Evolutionary conservation across 805 yeast species (phyloP).

Genomic region (Candida alai): DNA sequence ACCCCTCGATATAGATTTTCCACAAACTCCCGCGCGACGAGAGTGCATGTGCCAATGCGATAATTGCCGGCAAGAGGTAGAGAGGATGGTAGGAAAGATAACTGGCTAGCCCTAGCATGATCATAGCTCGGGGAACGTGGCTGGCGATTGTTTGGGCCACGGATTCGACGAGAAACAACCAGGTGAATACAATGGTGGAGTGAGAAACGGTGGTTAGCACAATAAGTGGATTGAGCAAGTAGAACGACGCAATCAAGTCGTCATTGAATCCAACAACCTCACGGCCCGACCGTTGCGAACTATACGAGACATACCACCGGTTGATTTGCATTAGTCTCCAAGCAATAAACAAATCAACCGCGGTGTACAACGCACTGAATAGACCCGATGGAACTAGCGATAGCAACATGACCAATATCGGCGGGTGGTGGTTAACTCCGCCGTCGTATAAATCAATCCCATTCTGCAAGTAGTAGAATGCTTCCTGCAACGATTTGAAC

Average conservation of each 20-base stretch:
- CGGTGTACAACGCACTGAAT: constrained; percentile 48
- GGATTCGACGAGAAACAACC: constrained; percentile 51
- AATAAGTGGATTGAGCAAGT: constrained; percentile 78
- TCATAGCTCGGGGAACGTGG: constrained; percentile 42
- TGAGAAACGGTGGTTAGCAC: constrained; percentile 64
- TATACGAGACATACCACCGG: constrained; percentile 30
- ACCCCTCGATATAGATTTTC: constrained; percentile 16
- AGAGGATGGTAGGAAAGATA: constrained; percentile 63
- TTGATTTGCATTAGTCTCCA: constrained; percentile 49
- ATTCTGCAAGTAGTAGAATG: constrained; percentile 52
- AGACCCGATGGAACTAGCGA: constrained; percentile 27
- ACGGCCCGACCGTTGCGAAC: constrained; percentile 14
- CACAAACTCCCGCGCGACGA: constrained; percentile 3
- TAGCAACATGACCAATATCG: constrained; percentile 57
- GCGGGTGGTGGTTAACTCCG: constrained; percentile 84
- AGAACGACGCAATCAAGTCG: constrained; percentile 55
- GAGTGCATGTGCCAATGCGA: constrained; percentile 29
- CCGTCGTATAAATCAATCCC: constrained; percentile 72
- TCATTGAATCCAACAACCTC: constrained; percentile 26
- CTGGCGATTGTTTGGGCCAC: constrained; percentile 40
- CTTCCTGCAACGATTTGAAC: constrained; percentile 45
- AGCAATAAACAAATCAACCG: constrained; percentile 58
- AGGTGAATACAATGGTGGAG: constrained; percentile 61
- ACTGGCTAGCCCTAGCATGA: constrained; percentile 57
- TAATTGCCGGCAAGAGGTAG: constrained; percentile 57